A percentile compares a stretch with the other conserved stretches of the same genome.
These are phyloP conservation scores for Candida sakaeoensis DNA, from an alignment of 805 yeast species.

Conservation along the genomic window DNA sequence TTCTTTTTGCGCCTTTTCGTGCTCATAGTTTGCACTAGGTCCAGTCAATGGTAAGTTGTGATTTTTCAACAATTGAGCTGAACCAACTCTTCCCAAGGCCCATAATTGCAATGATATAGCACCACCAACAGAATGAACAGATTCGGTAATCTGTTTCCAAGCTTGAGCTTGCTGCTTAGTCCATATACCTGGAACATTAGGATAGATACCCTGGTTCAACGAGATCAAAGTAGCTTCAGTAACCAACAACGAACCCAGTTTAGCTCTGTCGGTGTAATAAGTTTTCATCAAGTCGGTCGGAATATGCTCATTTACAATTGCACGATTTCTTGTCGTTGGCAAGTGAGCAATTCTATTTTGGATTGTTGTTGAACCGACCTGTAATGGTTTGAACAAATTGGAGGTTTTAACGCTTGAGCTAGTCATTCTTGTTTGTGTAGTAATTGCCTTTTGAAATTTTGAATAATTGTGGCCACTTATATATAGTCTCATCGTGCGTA, in stretches of 20 bases:
- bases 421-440: constrained; percentile 6
- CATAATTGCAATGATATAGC: constrained; percentile 49
- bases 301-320: constrained; percentile 16
- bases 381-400: constrained; percentile 28
- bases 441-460: not conserved
- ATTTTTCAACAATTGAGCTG: constrained; percentile 21
- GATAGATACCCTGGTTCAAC: constrained; percentile 36
- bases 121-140: constrained; percentile 44
- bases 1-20: constrained; percentile 14
- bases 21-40: constrained; percentile 15
- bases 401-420: constrained; percentile 9
- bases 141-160: constrained; percentile 47
- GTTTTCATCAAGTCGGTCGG: constrained; percentile 28
- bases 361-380: constrained; percentile 27
- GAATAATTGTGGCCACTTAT: constrained; percentile 5
- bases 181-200: constrained; percentile 49
- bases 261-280: constrained; percentile 29
- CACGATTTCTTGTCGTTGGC: constrained; percentile 27
- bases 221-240: constrained; percentile 34
- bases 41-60: constrained; percentile 17
- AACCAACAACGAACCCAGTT: constrained; percentile 23
- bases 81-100: constrained; percentile 46
- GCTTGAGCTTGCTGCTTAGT: constrained; percentile 43
- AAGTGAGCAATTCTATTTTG: constrained; percentile 21
- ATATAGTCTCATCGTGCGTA: not conserved